Conservation (phyloP, 2,329 filamentous ascomycete genomes). For the Setomelanomma holmii region DNA sequence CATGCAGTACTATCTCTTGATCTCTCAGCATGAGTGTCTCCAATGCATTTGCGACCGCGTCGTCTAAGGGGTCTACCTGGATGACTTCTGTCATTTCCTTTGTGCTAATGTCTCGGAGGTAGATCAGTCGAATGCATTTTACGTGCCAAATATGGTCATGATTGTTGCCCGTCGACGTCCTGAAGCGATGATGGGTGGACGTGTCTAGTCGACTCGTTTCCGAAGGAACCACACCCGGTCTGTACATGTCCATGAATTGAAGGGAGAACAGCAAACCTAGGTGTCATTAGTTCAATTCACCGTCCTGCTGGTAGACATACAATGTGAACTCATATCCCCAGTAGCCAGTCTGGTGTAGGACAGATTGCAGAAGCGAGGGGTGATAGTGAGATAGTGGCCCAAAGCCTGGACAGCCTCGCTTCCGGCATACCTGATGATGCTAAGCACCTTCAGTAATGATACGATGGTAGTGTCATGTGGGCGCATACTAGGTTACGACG, state of each 20-base stretch:
- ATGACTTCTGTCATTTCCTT: neutral
- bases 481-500: too few relatives aligned
- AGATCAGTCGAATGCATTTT: slow-evolving; percentile 5
- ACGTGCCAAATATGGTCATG: slow-evolving; percentile 6
- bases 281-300: neutral
- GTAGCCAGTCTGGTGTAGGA: slow-evolving; percentile 1
- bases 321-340: neutral
- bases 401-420: slow-evolving; percentile 14
- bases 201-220: slow-evolving; percentile 1
- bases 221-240: neutral
- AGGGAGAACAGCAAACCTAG: slow-evolving; percentile 4
- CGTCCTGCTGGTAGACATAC: neutral
- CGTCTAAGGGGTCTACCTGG: slow-evolving; percentile 9
- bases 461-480: too few relatives aligned
- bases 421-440: slow-evolving; percentile 10
- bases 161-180: neutral
- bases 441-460: neutral
- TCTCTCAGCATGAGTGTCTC: slow-evolving; percentile 7
- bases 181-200: slow-evolving; percentile 1
- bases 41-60: slow-evolving; percentile 3
- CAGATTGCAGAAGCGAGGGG: slow-evolving; percentile 13
- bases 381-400: slow-evolving; percentile 10
- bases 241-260: slow-evolving; percentile 9
- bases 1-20: neutral
- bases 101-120: neutral